Base-by-base conservation (phyloP, 768 basidiomycete species). In the Phlebiopsis gigantea region DNA sequence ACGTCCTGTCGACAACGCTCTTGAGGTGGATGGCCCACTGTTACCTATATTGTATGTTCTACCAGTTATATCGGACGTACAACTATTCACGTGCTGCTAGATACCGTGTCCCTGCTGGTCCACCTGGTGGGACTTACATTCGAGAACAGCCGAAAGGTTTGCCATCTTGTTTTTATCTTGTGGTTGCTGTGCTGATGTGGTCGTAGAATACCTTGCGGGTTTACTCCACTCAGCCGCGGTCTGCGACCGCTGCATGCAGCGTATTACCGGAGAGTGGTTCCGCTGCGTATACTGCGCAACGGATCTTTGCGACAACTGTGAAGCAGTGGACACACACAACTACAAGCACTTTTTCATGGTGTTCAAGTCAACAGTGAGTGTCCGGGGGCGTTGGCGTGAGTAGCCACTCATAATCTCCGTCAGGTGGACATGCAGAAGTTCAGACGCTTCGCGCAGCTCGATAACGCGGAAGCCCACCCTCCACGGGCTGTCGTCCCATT, bases 191-290 rank as follows among this genome's bases (percentile, higher is more conserved):
- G 24, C 31, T 26, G 19, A 34, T 5, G 51, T 26, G 34, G 45
- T 46, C n/a, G 2, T 62, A 91, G 88, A 74, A 41, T 91, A 92
- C 69, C 75, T 93, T 10, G 69, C 70, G 15, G 67, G 72, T 30
- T 75, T 94, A 17, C 63, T 76, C 44, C 91, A 94, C 67, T 65
- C 74, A 3, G 73, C 79, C 21, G 88, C 93, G 5, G 70, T 93
- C 5, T 98, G 95, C 63, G 95, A 98, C 71, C 81, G 85, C 45
- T 95, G 95, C 68, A 82, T 93, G 76, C 79, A 77, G 24, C 79
- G 77, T 49, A 95, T 97, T 53, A 72, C 76, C n/a, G 95, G 95
- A 15, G 81, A 83, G 62, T 98, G 95, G 95, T 89, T 86, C 71
- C 82, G 88, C 62, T 98, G 95, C 65, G 92, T 84, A 4, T 91